These are phyloP conservation scores for Komagataea norvegica DNA, from an alignment of 1,139 yeast genomes.

Conservation along the genomic window DNA sequence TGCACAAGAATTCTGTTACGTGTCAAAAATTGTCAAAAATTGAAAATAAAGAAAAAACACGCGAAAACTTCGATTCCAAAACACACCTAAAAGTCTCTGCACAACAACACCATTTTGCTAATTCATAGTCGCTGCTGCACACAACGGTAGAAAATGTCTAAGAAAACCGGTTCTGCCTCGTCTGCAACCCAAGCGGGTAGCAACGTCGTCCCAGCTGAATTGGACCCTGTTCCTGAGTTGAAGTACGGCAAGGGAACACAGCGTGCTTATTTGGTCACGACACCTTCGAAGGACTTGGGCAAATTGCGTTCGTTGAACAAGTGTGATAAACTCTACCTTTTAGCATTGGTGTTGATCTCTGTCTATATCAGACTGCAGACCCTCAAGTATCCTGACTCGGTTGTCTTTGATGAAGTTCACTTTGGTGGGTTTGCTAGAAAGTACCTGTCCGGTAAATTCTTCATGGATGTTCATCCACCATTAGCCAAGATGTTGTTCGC, in stretches of 20 bases:
- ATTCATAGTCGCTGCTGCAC: no score
- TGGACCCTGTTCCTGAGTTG: conserved; percentile 44
- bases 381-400: conserved; percentile 65
- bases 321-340: conserved; percentile 40
- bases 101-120: no score
- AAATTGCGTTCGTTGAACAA: conserved; percentile 33
- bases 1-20: no score
- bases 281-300: conserved; percentile 39
- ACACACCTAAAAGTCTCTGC: no score
- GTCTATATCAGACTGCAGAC: conserved; percentile 54
- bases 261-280: conserved; percentile 38
- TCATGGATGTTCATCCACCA: conserved; percentile 96
- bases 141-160: conserved; percentile 18
- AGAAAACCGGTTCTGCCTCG: conserved; percentile 7
- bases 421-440: conserved; percentile 77
- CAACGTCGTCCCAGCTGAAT: conserved; percentile 3
- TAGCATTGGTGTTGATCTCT: conserved; percentile 50
- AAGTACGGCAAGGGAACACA: conserved; percentile 37
- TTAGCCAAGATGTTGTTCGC: conserved; percentile 86
- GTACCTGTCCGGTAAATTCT: conserved; percentile 66
- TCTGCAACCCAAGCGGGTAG: not conserved
- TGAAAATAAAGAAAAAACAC: conserved; percentile 6
- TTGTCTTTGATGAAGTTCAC: conserved; percentile 91
- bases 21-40: conserved; percentile 9
- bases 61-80: conserved; percentile 2